phyloP scores from a whole-genome alignment of 345 rosid genomes.

The Mallotus nudiflorus region DNA sequence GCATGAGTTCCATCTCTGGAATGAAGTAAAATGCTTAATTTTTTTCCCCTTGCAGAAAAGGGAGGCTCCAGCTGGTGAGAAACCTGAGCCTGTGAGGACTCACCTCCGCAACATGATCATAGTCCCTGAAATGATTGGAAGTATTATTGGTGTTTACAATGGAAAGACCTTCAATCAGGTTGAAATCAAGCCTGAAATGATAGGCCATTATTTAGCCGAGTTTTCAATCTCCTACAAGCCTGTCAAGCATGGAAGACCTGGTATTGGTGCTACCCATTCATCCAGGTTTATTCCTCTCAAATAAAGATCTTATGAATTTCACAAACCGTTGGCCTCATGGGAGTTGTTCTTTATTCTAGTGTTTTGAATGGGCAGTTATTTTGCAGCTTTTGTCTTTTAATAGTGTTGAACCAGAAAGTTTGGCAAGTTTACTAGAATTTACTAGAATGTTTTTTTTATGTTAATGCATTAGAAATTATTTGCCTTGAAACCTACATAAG shows the following conservation, averaged over 20 bases:
- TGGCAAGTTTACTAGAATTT: no score
- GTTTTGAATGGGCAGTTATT: not conserved
- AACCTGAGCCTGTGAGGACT: constrained; percentile 93
- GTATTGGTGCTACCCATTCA: constrained; percentile 97
- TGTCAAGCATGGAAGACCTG: constrained; percentile 99
- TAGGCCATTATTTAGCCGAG: constrained; percentile 42
- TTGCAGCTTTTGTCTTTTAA: no score
- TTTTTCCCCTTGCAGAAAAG: constrained; percentile 69
- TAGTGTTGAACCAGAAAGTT: no score
- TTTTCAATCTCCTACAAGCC: constrained; percentile 54
- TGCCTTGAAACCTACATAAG: no score
- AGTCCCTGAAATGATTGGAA: constrained; percentile 96
- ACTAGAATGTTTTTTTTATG: no score
- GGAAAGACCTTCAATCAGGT: constrained; percentile 96
- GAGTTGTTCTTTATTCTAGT: not conserved
- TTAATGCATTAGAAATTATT: no score
- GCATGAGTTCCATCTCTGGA: not conserved
- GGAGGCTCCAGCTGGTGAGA: constrained; percentile 97
- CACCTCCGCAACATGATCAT: constrained; percentile 96
- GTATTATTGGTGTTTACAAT: constrained; percentile 91
- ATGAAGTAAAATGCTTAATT: not conserved
- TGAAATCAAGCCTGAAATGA: constrained; percentile 98
- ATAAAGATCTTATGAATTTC: constrained; percentile 31
- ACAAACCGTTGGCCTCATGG: not conserved
- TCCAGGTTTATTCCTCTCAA: constrained; percentile 97